These are phyloP conservation scores for Torulaspora quercuum DNA, from an alignment of 805 yeast genomes.

Conservation along the genomic window DNA sequence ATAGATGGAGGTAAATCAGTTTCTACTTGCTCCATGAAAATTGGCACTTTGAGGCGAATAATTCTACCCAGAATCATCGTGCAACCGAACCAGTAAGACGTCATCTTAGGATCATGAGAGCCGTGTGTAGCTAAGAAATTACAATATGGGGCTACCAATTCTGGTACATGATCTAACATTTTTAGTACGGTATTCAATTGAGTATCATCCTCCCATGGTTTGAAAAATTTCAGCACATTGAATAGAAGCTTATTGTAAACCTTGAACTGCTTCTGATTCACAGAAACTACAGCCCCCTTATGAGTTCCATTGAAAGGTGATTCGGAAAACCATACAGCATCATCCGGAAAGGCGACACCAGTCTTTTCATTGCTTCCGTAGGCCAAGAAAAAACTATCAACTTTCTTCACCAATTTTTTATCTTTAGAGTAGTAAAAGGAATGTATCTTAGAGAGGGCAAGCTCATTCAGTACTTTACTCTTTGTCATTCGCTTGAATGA, in stretches of 20 bases:
- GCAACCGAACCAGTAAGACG: conserved; percentile 81
- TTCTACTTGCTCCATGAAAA: conserved; percentile 30
- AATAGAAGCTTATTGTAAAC: conserved; percentile 67
- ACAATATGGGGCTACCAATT: conserved; percentile 69
- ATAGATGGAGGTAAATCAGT: conserved; percentile 37
- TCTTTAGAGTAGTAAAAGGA: conserved; percentile 46
- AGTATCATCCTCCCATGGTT: conserved; percentile 73
- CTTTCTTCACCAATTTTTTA: conserved; percentile 37
- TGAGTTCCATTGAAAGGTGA: conserved; percentile 22
- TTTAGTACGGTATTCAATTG: conserved; percentile 55
- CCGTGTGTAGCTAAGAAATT: conserved; percentile 60
- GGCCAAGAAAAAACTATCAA: conserved; percentile 47
- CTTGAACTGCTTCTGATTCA: conserved; percentile 52
- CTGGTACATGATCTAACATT: conserved; percentile 56
- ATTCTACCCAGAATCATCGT: conserved; percentile 58
- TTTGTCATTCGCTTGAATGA: conserved; percentile 65
- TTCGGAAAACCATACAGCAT: conserved; percentile 49
- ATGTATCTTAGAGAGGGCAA: conserved; percentile 57
- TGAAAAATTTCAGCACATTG: conserved; percentile 58
- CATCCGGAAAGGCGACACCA: conserved; percentile 47
- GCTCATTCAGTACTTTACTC: conserved; percentile 73
- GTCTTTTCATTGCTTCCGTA: conserved; percentile 48
- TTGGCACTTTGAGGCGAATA: conserved; percentile 56
- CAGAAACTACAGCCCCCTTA: conserved; percentile 43
- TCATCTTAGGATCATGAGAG: conserved; percentile 70